phyloP scores from a whole-genome alignment of 192 early-diverging fungal genomes.

The Coemansia guatemalensis region DNA sequence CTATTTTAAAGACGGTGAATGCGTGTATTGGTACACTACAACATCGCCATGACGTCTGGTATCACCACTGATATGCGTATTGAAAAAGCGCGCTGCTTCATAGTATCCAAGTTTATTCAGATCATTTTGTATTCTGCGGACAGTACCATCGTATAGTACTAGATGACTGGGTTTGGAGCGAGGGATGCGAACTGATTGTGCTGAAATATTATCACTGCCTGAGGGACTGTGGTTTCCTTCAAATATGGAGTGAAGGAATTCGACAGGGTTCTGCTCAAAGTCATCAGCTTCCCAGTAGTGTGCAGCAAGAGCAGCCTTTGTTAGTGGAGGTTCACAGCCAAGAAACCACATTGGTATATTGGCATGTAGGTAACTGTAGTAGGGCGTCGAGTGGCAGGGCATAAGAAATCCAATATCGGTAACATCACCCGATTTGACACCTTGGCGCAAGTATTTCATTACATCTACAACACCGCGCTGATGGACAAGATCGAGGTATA shows the following conservation, averaged over 20 bases:
- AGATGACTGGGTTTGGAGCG: constrained; percentile 68
- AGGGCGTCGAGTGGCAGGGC: constrained; percentile 99
- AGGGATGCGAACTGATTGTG: background rate
- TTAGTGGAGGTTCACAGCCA: constrained; percentile 88
- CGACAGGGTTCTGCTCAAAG: constrained; percentile 71
- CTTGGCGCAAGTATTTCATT: constrained; percentile 66
- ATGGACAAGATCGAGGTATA: constrained; percentile 78
- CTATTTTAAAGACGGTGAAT: background rate
- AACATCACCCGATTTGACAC: constrained; percentile 16
- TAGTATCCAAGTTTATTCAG: constrained; percentile 55
- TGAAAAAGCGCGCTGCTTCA: constrained; percentile 86
- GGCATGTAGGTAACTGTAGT: constrained; percentile 77
- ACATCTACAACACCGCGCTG: constrained; percentile 93
- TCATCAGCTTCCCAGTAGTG: constrained; percentile 75
- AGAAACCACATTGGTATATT: constrained; percentile 76
- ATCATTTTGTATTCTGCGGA: constrained; percentile 27
- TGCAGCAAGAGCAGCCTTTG: constrained; percentile 28
- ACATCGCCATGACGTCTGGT: constrained; percentile 76
- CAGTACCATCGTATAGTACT: constrained; percentile 74
- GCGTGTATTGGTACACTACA: constrained; percentile 63
- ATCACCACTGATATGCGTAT: constrained; percentile 87
- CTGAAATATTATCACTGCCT: background rate
- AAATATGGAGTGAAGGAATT: constrained; percentile 57
- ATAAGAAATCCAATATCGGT: constrained; percentile 74
- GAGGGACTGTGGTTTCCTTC: background rate